Conservation (phyloP, 768 basidiomycete species). For the Mycena indigotica region DNA sequence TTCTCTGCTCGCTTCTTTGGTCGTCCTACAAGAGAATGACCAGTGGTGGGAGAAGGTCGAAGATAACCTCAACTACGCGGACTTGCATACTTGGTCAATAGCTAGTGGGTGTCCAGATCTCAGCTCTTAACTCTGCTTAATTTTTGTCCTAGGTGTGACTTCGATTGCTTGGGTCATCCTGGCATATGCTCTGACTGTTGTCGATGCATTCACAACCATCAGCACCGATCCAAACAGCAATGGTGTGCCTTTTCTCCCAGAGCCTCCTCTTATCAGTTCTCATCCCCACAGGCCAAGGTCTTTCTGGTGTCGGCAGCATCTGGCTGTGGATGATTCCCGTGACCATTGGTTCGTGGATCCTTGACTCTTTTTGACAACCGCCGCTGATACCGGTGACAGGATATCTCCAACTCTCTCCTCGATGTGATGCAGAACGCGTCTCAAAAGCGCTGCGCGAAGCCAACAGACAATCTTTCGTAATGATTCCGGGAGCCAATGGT, state of each 20-base stretch:
- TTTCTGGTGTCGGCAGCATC: slow-evolving; percentile 33
- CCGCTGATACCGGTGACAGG: slow-evolving; percentile 26
- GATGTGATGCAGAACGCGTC: slow-evolving; percentile 39
- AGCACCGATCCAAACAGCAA: slow-evolving; percentile 27
- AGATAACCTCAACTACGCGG: slow-evolving; percentile 35
- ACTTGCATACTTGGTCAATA: slow-evolving; percentile 38
- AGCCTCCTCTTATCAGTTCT: too few relatives aligned
- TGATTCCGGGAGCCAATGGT: slow-evolving; percentile 14
- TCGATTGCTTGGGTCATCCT: slow-evolving; percentile 48
- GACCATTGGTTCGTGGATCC: slow-evolving; percentile 27
- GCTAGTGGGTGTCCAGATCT: slow-evolving; percentile 26
- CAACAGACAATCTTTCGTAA: slow-evolving; percentile 30
- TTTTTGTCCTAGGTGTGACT: slow-evolving; percentile 32
- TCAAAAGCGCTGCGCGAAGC: slow-evolving; percentile 31
- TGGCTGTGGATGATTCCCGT: slow-evolving; percentile 49
- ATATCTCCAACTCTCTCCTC: slow-evolving; percentile 44
- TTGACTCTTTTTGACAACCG: too few relatives aligned
- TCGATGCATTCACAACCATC: slow-evolving; percentile 35
- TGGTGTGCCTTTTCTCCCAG: too few relatives aligned
- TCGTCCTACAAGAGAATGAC: slow-evolving; percentile 45
- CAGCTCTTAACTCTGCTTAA: slow-evolving; percentile 1
- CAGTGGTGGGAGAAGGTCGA: slow-evolving; percentile 42
- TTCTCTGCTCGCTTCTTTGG: slow-evolving; percentile 40
- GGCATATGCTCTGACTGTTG: slow-evolving; percentile 43
- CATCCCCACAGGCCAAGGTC: too few relatives aligned